Base-by-base conservation (phyloP, 2,329 filamentous ascomycete genomes). In the Alternaria burnsii region DNA sequence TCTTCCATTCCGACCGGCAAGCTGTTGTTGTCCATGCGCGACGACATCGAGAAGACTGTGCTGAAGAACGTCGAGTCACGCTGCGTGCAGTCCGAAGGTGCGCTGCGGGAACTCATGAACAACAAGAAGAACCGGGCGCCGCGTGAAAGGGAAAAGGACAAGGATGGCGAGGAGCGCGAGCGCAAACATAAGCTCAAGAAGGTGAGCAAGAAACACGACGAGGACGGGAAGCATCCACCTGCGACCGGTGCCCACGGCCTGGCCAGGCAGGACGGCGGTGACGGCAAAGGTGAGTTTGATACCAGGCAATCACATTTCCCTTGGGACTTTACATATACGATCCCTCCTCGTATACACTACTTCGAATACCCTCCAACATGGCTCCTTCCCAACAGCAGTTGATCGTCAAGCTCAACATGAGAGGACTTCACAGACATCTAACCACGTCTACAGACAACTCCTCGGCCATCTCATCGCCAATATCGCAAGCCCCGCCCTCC, bases 141-240 rank as follows among this genome's bases (percentile, higher is more conserved):
- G 56, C 85, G 86, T 38, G 83, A 84, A 71, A 81, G 80, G 54
- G 76, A 66, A 81, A 87, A 64, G 76, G 82, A 83, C 70, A 82
- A 75, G 75, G 83, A 77, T 71, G 77, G 62, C 73, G 82, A 84
- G 3, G 66, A 68, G 32, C 65, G 65, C 58, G 84, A 87, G 50
- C 82, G 85, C 63, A 77, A 75, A 36, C 74, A 76, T 64, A 79
- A 79, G 68, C 63, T 78, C 51, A 79, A 80, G 67, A 78, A 94
- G 77, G 85, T 90, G 66, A 93, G 92, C 84, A 93, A 92, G 82
- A 89, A 91, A 76, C 93, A 93, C 80, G 91, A 90, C 59, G 84
- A 87, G 9, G 87, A 85, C 61, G 88, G 91, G 63, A 85, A 88
- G 55, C 81, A 87, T 43, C 87, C 87, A 24, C 80, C 86, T 52